phyloP scores from a whole-genome alignment of 139 green algal species.

The Chlorella sp. region DNA sequence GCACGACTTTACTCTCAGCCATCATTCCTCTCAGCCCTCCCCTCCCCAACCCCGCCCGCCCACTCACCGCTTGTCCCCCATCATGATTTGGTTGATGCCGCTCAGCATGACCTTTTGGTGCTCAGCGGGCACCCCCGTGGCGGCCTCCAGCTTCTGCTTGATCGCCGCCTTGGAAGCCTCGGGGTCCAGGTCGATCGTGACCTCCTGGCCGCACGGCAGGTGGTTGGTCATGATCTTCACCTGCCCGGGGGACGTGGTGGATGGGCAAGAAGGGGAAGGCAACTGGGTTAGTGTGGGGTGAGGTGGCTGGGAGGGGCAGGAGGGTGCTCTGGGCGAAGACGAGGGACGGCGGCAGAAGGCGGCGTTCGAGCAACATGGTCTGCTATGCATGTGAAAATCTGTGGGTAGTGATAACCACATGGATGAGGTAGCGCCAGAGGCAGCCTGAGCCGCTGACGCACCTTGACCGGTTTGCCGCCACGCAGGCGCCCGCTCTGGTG shows the following conservation, averaged over 20 bases:
- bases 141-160: slow-evolving; percentile 57
- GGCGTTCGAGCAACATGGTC: neutral
- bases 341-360: neutral
- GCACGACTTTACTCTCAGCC: neutral
- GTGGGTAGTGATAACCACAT: neutral
- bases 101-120: slow-evolving; percentile 71
- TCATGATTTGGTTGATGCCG: slow-evolving; percentile 64
- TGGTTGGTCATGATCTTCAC: slow-evolving; percentile 69
- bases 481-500: slow-evolving; percentile 32
- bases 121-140: slow-evolving; percentile 60
- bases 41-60: neutral
- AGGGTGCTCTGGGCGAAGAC: neutral
- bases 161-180: slow-evolving; percentile 49
- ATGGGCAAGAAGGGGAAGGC: neutral
- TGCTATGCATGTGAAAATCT: neutral
- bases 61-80: slow-evolving; percentile 67
- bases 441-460: neutral
- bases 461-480: slow-evolving; percentile 50
- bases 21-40: neutral
- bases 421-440: neutral
- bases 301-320: no score
- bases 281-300: neutral
- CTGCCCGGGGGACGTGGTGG: slow-evolving; percentile 28
- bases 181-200: slow-evolving; percentile 64
- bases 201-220: slow-evolving; percentile 63